Evolutionary conservation across 208 protist genomes (phyloP), one percentile per base, ranked within the genome.

Genomic region (Leishmania major): DNA sequence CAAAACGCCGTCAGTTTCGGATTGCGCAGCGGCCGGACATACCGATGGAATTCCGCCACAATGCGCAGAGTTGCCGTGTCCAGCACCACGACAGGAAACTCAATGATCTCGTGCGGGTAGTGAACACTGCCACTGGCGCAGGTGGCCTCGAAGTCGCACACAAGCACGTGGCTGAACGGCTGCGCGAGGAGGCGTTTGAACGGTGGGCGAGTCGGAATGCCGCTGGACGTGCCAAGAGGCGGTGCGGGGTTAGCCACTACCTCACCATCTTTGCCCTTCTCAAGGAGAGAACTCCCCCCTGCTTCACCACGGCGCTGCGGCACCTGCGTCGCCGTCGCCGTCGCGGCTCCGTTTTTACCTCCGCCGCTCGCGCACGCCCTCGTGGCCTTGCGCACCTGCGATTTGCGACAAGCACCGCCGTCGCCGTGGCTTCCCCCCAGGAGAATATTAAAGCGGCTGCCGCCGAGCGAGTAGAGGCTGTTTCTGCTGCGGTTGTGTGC

Each of bases 91-190:
- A 98, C 94, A 15, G 98, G 97, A 67, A 99, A 99, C 87, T 99
- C 98, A 79, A 99, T 99, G 81, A 99, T 99, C 87, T 99, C 98
- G 79, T 99, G 94, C 59, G 90, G 93, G 69, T 90, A 96, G 75
- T 89, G 45, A 40, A 88, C 84, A 72, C 86, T 91, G 79, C 84
- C 87, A 45, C 82, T 82, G 60, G 95, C 93, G 78, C 96, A 98
- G 15, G 96, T 98, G 1, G 94, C 94, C 90, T 98, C 96, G 78
- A 98, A 98, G 85, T 98, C 96, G 72, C 93, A 96, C 40, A 98
- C 91, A 17, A 97, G 83, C 75, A 99, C 81, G 87, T 99, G 89
- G 66, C 96, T 91, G 75, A 97, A 98, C n/a, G 92, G 91, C 77
- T 98, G 95, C 3, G 86, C 51, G n/a, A 87, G 87, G 43, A 88